These are phyloP conservation scores for Aschersonia sp. DNA, from an alignment of 2,329 filamentous ascomycete species.

Conservation along the genomic window DNA sequence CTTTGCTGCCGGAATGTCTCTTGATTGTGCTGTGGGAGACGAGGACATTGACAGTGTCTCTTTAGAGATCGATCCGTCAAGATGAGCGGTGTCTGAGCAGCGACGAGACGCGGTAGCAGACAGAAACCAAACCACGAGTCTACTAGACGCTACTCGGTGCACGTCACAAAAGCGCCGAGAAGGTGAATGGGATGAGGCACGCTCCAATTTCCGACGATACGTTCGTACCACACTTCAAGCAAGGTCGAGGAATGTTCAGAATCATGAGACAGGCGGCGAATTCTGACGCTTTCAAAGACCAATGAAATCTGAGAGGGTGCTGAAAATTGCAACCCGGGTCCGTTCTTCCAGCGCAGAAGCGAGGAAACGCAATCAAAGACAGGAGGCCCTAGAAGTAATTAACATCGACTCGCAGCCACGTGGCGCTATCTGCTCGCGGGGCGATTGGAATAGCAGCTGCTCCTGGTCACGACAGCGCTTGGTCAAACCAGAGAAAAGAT, in stretches of 20 bases:
- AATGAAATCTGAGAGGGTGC: too few species aligned
- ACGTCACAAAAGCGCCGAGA: neutral
- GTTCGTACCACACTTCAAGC: neutral
- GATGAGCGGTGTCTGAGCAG: neutral
- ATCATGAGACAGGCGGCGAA: neutral
- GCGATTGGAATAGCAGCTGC: too few species aligned
- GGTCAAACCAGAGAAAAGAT: too few species aligned
- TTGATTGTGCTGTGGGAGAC: slow-evolving; percentile 5
- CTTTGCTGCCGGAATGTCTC: slow-evolving; percentile 4
- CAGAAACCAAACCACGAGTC: neutral
- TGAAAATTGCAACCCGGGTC: too few species aligned
- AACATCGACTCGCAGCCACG: too few species aligned
- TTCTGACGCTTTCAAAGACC: neutral
- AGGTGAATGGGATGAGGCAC: neutral
- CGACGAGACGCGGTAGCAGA: neutral
- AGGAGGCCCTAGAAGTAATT: too few species aligned
- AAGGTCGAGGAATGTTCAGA: neutral
- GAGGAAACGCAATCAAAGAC: too few species aligned
- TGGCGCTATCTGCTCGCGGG: too few species aligned
- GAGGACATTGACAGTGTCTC: slow-evolving; percentile 5
- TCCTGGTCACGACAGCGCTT: too few species aligned
- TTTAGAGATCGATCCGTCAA: slow-evolving; percentile 4
- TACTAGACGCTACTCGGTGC: neutral
- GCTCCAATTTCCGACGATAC: neutral
- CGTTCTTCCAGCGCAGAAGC: too few species aligned